phyloP scores from a whole-genome alignment of 164 flowering plant species.

The grape (Vitis vinifera) region ASM3070453v1 NC_081818.1:30111001-30111500 shows the following conservation, averaged over 20 bases:
- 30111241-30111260: constrained; percentile 50
- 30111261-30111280: constrained; percentile 30
- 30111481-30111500: constrained; percentile 20
- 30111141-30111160: constrained; percentile 71
- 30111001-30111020: too few relatives aligned
- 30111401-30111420: too few relatives aligned
- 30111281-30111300: constrained; percentile 33
- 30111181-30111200: constrained; percentile 76
- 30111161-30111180: constrained; percentile 86
- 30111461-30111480: constrained; percentile 17
- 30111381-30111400: constrained; percentile 28
- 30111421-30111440: constrained; percentile 12
- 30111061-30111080: not conserved
- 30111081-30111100: not conserved
- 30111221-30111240: constrained; percentile 62
- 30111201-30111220: constrained; percentile 89
- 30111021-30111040: too few relatives aligned
- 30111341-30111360: constrained; percentile 3
- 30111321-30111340: constrained; percentile 18
- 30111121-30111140: constrained; percentile 86
- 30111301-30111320: constrained; percentile 20
- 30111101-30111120: constrained; percentile 11
- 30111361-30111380: constrained; percentile 6
- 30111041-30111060: too few relatives aligned
- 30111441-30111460: constrained; percentile 10